Percentiles rank a stretch among this genome's conserved stretches.
Evolutionary conservation across 768 basidiomycete species (phyloP).

Genomic region (Boletus rubescentipes): DNA sequence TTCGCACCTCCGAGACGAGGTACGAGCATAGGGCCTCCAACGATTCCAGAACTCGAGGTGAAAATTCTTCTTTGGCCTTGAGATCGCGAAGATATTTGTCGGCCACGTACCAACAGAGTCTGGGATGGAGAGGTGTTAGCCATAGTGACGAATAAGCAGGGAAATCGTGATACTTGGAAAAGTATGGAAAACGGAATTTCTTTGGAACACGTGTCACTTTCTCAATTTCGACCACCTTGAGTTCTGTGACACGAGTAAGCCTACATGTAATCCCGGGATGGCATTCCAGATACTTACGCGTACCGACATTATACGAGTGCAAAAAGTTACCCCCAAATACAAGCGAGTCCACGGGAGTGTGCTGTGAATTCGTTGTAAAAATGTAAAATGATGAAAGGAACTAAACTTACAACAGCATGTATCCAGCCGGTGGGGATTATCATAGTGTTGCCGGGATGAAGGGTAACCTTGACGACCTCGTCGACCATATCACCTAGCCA

Average conservation of each 20-base stretch:
- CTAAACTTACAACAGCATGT: conserved; percentile 81
- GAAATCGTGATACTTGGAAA: conserved; percentile 55
- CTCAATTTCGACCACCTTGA: conserved; percentile 89
- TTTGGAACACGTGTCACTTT: conserved; percentile 90
- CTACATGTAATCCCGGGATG: not conserved
- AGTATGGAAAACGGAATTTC: conserved; percentile 85
- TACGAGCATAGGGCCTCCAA: conserved; percentile 72
- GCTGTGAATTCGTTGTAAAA: conserved; percentile 42
- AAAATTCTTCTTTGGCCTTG: conserved; percentile 52
- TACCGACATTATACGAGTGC: conserved; percentile 86
- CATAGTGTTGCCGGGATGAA: conserved; percentile 81
- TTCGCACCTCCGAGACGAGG: conserved; percentile 72
- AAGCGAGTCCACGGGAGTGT: conserved; percentile 88
- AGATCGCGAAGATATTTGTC: conserved; percentile 78
- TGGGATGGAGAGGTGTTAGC: conserved; percentile 29
- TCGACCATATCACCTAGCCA: conserved; percentile 96
- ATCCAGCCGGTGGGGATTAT: conserved; percentile 98
- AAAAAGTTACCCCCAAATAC: conserved; percentile 98
- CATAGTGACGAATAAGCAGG: conserved; percentile 10
- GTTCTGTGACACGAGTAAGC: conserved; percentile 50
- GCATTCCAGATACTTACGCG: conserved; percentile 54
- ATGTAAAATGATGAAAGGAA: not conserved
- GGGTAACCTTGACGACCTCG: conserved; percentile 82
- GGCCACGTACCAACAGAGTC: conserved; percentile 89
- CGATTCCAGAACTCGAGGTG: conserved; percentile 65